Percentiles rank a stretch among this genome's conserved stretches.
phyloP scores from a whole-genome alignment of 768 basidiomycete species.

The Lentinus brumalis region DNA sequence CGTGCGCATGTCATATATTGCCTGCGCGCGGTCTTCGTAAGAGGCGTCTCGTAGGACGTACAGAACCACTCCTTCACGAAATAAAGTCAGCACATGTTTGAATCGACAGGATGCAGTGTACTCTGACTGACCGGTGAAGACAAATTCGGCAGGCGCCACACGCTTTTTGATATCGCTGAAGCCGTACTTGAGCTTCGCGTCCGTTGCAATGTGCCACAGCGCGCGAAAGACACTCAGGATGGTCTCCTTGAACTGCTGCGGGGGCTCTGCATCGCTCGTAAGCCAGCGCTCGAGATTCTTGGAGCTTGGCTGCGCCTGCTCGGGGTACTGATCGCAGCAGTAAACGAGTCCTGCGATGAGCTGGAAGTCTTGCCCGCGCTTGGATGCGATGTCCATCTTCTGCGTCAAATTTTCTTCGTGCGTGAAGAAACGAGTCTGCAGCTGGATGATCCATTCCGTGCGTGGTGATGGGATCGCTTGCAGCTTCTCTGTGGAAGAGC shows the following conservation, averaged over 20 bases:
- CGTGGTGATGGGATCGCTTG: slow-evolving; percentile 76
- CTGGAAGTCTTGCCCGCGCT: slow-evolving; percentile 77
- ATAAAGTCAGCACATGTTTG: not conserved
- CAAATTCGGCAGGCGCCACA: slow-evolving; percentile 75
- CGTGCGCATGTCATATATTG: slow-evolving; percentile 58
- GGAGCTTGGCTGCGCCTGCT: slow-evolving; percentile 50
- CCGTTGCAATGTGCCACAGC: slow-evolving; percentile 56
- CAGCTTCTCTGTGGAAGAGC: slow-evolving; percentile 59
- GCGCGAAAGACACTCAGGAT: slow-evolving; percentile 56
- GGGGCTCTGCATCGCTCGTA: slow-evolving; percentile 38
- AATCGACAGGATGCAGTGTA: no score
- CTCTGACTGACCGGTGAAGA: slow-evolving; percentile 66
- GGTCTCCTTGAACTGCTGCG: slow-evolving; percentile 49
- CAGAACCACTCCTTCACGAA: slow-evolving; percentile 62
- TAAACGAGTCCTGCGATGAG: slow-evolving; percentile 70
- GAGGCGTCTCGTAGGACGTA: slow-evolving; percentile 50
- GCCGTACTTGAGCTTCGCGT: slow-evolving; percentile 40
- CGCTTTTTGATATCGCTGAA: slow-evolving; percentile 58
- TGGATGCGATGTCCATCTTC: slow-evolving; percentile 62
- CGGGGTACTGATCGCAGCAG: slow-evolving; percentile 59
- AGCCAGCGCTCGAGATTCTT: slow-evolving; percentile 57
- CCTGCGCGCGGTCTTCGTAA: slow-evolving; percentile 50
- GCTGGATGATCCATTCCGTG: slow-evolving; percentile 63
- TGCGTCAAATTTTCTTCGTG: slow-evolving; percentile 58
- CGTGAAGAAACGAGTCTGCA: slow-evolving; percentile 60